Base-by-base conservation (phyloP, 345 rosid species). In the Lenwebbia sp. region DNA sequence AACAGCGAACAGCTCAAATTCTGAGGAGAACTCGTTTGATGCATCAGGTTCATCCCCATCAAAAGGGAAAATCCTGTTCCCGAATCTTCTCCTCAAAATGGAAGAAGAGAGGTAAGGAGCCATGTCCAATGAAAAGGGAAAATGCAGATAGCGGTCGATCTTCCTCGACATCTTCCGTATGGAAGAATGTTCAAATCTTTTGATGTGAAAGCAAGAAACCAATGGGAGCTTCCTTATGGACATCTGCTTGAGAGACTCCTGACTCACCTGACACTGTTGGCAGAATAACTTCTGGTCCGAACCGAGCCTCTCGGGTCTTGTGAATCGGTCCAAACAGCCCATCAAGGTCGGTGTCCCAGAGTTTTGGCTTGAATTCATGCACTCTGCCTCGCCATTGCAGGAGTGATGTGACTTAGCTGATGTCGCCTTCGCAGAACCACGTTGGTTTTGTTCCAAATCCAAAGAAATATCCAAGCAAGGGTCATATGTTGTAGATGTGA, bases 381-480 rank as follows among this genome's bases (percentile, higher is more conserved):
- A 44, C 85, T 91, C 91, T 85, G 88, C 92, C 86, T 91, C 93
- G 33, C 93, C 91, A 88, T 91, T 91, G 90, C 88, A 88, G 75
- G 93, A 87, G 83, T 89, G 88, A 83, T 87, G 92, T 10, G 90
- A 65, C 86, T 88, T 92, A 47, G 84, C 49, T 23, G 91, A 87
- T 52, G 88, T 85, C 49, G 81, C 88, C 54, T 89, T 92, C 47
- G 88, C 87, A 3, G 89, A 54, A 74, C 91, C 87, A 85, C 86
- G 86, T 82, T 85, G 88, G 54, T 82, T 85, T 13, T 92, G 89
- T 65, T 95, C 98, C 91, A 97, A 85, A 89, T 95, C 93, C 87
- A 97, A 91, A 15, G 99, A 97, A 85, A 97, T 95, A 91, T 95
- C 99, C 84, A 97, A 88, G 82, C 97, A 97, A 37, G 99, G 99